Percentiles rank a stretch among this genome's conserved stretches.
Conservation (phyloP, 2,329 filamentous ascomycete species). For the Claviceps sp. region DNA sequence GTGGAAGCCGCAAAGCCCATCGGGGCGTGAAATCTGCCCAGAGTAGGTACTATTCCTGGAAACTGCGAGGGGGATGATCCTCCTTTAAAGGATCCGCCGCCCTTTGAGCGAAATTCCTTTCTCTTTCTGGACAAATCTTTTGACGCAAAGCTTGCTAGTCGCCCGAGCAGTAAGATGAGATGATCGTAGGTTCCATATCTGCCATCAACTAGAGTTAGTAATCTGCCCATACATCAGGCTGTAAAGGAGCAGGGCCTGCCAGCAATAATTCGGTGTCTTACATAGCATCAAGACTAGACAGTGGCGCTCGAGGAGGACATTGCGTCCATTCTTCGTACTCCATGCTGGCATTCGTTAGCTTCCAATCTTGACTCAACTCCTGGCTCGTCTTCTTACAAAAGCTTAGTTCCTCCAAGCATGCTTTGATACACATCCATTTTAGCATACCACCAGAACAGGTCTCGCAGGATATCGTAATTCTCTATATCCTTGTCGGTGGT, state of each 20-base stretch:
- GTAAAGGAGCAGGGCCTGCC: not conserved
- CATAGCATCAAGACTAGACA: slow-evolving; percentile 64
- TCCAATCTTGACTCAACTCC: not conserved
- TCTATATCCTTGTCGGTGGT: slow-evolving; percentile 53
- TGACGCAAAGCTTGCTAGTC: slow-evolving; percentile 65
- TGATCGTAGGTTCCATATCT: slow-evolving; percentile 87
- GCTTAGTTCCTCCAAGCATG: slow-evolving; percentile 68
- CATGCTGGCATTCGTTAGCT: slow-evolving; percentile 40
- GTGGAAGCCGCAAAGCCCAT: slow-evolving; percentile 41
- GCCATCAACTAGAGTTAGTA: not conserved
- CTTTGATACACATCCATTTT: slow-evolving; percentile 92
- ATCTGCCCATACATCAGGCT: not conserved
- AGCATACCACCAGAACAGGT: slow-evolving; percentile 91
- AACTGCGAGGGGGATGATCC: slow-evolving; percentile 30
- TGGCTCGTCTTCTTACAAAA: slow-evolving; percentile 47
- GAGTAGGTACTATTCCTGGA: slow-evolving; percentile 41
- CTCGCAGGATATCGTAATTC: slow-evolving; percentile 66
- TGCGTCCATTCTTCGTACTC: slow-evolving; percentile 72
- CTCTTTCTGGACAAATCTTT: slow-evolving; percentile 70
- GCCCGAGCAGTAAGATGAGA: slow-evolving; percentile 65
- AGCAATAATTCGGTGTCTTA: slow-evolving; percentile 24
- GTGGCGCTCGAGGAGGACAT: slow-evolving; percentile 70
- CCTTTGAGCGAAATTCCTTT: slow-evolving; percentile 32
- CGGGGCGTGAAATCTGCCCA: slow-evolving; percentile 35
- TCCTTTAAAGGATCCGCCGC: slow-evolving; percentile 14